These are phyloP conservation scores for Rhodotorula mucilaginosa DNA, from an alignment of 1,284 basidiomycete species.

Conservation along the genomic window DNA sequence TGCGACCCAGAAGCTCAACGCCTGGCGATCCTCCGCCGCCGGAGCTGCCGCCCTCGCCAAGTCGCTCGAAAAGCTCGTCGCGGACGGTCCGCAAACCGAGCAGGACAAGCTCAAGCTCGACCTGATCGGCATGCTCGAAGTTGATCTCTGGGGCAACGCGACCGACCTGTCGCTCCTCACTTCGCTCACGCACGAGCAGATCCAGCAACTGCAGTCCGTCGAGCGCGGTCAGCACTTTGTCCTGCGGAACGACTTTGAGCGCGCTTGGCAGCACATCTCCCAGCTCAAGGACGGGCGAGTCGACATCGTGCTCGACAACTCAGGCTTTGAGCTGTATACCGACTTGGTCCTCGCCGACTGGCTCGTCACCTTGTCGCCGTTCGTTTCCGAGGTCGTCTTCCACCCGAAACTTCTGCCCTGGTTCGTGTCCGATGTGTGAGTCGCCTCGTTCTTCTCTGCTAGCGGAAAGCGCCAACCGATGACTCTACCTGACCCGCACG, in stretches of 20 bases:
- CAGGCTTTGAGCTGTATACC: constrained; percentile 65
- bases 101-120: constrained; percentile 56
- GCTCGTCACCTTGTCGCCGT: constrained; percentile 79
- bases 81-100: constrained; percentile 47
- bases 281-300: constrained; percentile 61
- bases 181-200: constrained; percentile 72
- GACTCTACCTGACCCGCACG: background rate
- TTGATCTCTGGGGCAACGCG: constrained; percentile 24
- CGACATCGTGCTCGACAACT: constrained; percentile 89
- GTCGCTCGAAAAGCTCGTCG: constrained; percentile 29
- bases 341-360: constrained; percentile 95
- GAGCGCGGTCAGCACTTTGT: constrained; percentile 74
- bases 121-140: constrained; percentile 72
- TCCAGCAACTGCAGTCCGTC: constrained; percentile 77
- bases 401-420: constrained; percentile 88
- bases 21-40: constrained; percentile 73
- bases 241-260: constrained; percentile 75
- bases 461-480: background rate
- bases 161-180: constrained; percentile 81
- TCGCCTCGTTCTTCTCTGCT: background rate
- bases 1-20: constrained; percentile 71
- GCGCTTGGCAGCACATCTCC: constrained; percentile 72
- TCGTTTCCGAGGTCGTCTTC: constrained; percentile 75
- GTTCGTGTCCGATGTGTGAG: constrained; percentile 68
- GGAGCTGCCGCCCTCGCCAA: constrained; percentile 62